A percentile compares a stretch with the other conserved stretches of the same genome.
These are phyloP conservation scores for Sarocladium strictum DNA, from an alignment of 2,329 filamentous ascomycete genomes.

Conservation along the genomic window DNA sequence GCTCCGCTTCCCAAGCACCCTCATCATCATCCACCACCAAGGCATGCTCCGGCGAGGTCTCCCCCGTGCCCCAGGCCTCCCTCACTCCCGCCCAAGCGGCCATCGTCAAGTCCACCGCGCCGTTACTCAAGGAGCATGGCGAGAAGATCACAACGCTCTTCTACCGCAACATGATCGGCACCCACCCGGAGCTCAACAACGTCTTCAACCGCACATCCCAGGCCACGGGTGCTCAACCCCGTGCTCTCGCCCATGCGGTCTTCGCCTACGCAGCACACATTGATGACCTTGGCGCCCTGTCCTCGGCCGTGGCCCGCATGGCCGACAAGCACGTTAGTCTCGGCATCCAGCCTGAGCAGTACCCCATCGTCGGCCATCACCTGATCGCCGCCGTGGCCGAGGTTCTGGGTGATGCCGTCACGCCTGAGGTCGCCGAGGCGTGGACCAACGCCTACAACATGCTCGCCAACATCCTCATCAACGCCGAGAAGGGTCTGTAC, in stretches of 20 bases:
- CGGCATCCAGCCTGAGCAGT: conserved; percentile 63
- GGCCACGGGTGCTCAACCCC: conserved; percentile 58
- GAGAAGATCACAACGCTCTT: conserved; percentile 64
- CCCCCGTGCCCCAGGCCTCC: conserved; percentile 16
- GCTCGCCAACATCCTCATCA: conserved; percentile 66
- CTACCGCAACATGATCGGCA: conserved; percentile 61
- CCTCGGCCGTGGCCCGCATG: conserved; percentile 57
- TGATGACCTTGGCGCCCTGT: conserved; percentile 58
- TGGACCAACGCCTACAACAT: conserved; percentile 69
- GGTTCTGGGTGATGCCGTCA: conserved; percentile 63
- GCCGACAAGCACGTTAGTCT: conserved; percentile 71
- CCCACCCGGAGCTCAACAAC: conserved; percentile 59
- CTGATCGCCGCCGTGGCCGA: conserved; percentile 62
- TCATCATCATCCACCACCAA: not conserved
- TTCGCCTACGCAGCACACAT: conserved; percentile 69
- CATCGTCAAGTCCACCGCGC: conserved; percentile 72
- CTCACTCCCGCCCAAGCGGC: conserved; percentile 59
- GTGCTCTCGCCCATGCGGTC: conserved; percentile 63
- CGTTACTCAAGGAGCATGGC: conserved; percentile 64
- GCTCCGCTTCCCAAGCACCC: not conserved
- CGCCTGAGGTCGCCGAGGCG: conserved; percentile 59
- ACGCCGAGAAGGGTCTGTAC: conserved; percentile 57
- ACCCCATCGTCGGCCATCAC: conserved; percentile 62
- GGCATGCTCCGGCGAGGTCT: not conserved
- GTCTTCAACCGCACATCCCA: conserved; percentile 69